Base-by-base conservation (phyloP, 2,329 filamentous ascomycete genomes). In the Hirsutella rhossiliensis region DNA sequence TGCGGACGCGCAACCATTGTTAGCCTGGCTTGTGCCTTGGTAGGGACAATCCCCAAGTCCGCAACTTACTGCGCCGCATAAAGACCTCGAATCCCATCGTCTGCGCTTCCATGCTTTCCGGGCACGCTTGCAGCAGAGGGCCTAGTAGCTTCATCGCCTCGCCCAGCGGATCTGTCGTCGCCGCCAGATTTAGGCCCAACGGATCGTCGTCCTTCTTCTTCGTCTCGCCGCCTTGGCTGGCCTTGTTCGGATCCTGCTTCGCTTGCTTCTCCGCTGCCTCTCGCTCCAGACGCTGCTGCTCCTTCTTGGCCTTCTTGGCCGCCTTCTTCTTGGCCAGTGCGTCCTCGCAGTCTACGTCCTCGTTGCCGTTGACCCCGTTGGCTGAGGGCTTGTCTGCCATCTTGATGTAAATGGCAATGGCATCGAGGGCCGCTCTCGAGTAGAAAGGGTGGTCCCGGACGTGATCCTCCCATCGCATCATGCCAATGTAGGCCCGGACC, bases 121-220 rank as follows among this genome's bases (percentile, higher is more conserved):
- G 82, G 56, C 81, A 89, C 56, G 82, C 83, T 61, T 95, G 83
- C 47, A 98, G 72, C 54, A 98, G 69, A 3, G 86, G 88, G 15
- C 65, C 71, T 45, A 98, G 63, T 60, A 92, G 95, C 62, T 90
- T 94, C 71, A 87, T 84, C 3, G 87, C 87, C 56, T 92, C 88
- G 40, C 80, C 81, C 38, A 98, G 66, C 9, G 92, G 90, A 45
- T 92, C 82, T 46, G 80, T 75, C 4, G 90, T 95, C 47, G 84
- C 78, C 17, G 86, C 78, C 46, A 97, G 72, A 62, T 85, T 86
- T 53, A 80, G 68, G 36, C 94, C 92, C 29, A 84, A 71, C 23
- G 92, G 90, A 62, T 98, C 92, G 18, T 85, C 77, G 54, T 98
- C 92, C 64, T 86, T 84, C 71, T 94, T 95, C 71, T 89, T 92